Conservation (phyloP, 2,329 filamentous ascomycete genomes). For the Colletotrichum godetiae region DNA sequence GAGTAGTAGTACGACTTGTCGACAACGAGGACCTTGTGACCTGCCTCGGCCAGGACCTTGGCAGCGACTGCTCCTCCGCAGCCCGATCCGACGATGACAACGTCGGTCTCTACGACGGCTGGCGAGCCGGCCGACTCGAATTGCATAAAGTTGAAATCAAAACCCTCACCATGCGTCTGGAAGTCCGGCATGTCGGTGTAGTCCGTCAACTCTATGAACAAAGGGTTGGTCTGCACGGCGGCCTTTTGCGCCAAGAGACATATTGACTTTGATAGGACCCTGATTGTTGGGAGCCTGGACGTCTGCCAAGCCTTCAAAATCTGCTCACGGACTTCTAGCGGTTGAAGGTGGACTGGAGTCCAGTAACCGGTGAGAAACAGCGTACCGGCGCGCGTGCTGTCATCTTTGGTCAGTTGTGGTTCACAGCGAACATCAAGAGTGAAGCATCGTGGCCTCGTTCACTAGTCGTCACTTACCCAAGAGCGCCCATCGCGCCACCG, state of each 20-base stretch:
- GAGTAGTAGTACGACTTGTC: constrained; percentile 86
- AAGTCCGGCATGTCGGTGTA: constrained; percentile 65
- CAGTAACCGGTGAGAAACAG: constrained; percentile 76
- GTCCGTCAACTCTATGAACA: constrained; percentile 65
- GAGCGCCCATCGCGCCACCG: constrained; percentile 49
- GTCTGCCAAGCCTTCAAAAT: constrained; percentile 73
- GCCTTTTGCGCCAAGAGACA: constrained; percentile 64
- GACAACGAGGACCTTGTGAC: constrained; percentile 80
- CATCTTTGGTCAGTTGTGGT: neutral
- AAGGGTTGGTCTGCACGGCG: constrained; percentile 66
- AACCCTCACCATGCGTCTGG: constrained; percentile 62
- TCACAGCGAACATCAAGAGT: neutral
- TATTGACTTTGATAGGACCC: constrained; percentile 66
- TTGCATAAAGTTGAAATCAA: constrained; percentile 72
- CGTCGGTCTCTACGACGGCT: constrained; percentile 77
- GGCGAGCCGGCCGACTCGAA: constrained; percentile 55
- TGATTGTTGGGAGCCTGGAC: constrained; percentile 66
- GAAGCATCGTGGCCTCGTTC: neutral
- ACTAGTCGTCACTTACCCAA: constrained; percentile 53
- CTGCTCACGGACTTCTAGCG: constrained; percentile 67
- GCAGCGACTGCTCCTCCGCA: constrained; percentile 87
- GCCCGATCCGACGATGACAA: constrained; percentile 87
- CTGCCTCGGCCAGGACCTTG: constrained; percentile 82
- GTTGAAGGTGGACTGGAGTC: constrained; percentile 70
- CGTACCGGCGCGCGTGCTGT: constrained; percentile 71